Evolutionary conservation across 2,329 filamentous ascomycete genomes (phyloP).

Genomic region (Phialophora expanda): DNA sequence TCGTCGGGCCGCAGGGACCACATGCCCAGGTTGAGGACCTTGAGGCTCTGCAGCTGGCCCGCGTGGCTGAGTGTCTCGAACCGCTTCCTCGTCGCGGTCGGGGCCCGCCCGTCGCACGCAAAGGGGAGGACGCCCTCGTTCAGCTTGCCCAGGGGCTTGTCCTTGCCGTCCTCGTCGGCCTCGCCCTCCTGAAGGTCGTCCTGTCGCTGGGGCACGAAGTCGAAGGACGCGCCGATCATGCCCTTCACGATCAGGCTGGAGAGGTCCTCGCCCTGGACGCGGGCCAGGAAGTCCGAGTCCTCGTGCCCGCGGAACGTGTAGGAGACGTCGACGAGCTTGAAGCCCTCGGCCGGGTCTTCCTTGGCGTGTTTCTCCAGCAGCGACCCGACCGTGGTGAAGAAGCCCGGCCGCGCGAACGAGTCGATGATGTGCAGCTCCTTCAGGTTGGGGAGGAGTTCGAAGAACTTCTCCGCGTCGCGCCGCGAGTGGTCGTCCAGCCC

Average conservation of each 20-base stretch:
- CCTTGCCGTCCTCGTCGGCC: slow-evolving; percentile 19
- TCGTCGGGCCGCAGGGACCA: slow-evolving; percentile 29
- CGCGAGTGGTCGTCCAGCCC: slow-evolving; percentile 49
- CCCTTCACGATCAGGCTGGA: slow-evolving; percentile 27
- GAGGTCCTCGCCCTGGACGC: slow-evolving; percentile 43
- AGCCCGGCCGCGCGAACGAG: slow-evolving; percentile 51
- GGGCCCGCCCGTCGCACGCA: slow-evolving; percentile 34
- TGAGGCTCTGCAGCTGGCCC: slow-evolving; percentile 25
- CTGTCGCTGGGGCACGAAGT: slow-evolving; percentile 29
- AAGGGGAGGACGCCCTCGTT: slow-evolving; percentile 35
- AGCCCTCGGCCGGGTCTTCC: slow-evolving; percentile 30
- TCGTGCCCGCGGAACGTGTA: slow-evolving; percentile 54
- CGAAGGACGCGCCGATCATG: slow-evolving; percentile 31
- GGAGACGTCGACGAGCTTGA: slow-evolving; percentile 55
- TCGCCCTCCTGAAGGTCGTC: slow-evolving; percentile 24
- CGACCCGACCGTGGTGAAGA: slow-evolving; percentile 45
- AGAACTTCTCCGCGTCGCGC: slow-evolving; percentile 51
- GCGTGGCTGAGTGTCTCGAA: slow-evolving; percentile 27
- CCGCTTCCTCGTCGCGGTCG: slow-evolving; percentile 30
- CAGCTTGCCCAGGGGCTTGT: slow-evolving; percentile 21
- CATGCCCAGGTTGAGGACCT: slow-evolving; percentile 37
- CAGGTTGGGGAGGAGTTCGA: slow-evolving; percentile 45
- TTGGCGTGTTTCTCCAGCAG: slow-evolving; percentile 35
- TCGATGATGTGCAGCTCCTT: slow-evolving; percentile 56
- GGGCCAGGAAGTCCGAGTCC: slow-evolving; percentile 50